Evolutionary conservation across 2,329 filamentous ascomycete genomes (phyloP).

Genomic region (Fusarium pseudoanthophilum): DNA sequence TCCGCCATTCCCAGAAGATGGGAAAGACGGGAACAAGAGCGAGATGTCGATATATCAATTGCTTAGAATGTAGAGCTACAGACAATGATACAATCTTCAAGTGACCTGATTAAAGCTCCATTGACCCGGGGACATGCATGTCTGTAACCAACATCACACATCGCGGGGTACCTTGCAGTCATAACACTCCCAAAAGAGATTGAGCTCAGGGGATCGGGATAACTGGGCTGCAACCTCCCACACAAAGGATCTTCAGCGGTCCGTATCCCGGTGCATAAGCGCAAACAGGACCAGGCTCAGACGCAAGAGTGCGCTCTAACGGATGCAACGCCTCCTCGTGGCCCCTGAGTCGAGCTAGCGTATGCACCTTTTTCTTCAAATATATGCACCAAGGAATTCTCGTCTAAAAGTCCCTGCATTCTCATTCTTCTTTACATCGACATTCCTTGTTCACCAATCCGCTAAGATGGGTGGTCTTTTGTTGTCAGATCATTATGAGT

Average conservation of each 20-base stretch:
- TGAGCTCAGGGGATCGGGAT: not conserved
- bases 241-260: constrained; percentile 19
- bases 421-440: not conserved
- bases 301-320: not conserved
- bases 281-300: not conserved
- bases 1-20: accelerated
- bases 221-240: not conserved
- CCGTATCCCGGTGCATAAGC: constrained; percentile 14
- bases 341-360: constrained; percentile 14
- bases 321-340: not conserved
- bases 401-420: not conserved
- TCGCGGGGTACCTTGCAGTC: not conserved
- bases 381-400: constrained; percentile 16
- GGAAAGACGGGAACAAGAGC: not conserved
- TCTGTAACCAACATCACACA: not conserved
- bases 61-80: not conserved
- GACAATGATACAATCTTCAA: no score
- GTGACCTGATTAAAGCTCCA: not conserved
- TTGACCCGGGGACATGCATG: not conserved
- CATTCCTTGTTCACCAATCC: constrained; percentile 3
- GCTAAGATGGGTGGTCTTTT: constrained; percentile 39
- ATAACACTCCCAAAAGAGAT: not conserved
- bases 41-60: not conserved
- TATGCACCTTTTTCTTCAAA: constrained; percentile 1
- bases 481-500: constrained; percentile 34